A percentile compares a stretch with the other conserved stretches of the same genome.
Conservation (phyloP, 805 yeast species). For the Kuraishia borneana region DNA sequence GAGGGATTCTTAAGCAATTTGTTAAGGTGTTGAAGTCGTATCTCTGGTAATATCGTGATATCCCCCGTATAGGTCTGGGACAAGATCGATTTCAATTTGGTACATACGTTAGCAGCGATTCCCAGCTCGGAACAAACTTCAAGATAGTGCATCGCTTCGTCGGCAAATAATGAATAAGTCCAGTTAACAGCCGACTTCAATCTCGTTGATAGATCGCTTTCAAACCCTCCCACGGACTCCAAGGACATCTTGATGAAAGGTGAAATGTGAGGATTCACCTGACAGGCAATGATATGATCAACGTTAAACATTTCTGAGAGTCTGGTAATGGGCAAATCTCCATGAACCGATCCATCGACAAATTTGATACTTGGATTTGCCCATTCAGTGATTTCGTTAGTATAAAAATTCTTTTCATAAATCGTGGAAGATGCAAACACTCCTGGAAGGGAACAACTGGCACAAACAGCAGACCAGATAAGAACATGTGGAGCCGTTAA, state of each 20-base stretch:
- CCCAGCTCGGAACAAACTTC: conserved; percentile 71
- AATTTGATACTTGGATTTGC: conserved; percentile 63
- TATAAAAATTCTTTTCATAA: conserved; percentile 68
- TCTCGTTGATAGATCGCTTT: conserved; percentile 45
- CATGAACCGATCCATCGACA: conserved; percentile 94
- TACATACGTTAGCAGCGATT: conserved; percentile 56
- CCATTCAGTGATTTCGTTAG: conserved; percentile 76
- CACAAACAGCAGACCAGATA: conserved; percentile 85
- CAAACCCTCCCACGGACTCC: conserved; percentile 59
- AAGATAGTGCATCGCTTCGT: conserved; percentile 71
- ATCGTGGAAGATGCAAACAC: conserved; percentile 80
- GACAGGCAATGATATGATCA: conserved; percentile 94
- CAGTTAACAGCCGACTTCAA: conserved; percentile 40
- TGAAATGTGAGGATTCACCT: conserved; percentile 92
- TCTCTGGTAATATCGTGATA: conserved; percentile 81
- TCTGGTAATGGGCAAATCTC: conserved; percentile 84
- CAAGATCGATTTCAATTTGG: conserved; percentile 64
- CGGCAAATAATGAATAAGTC: conserved; percentile 45
- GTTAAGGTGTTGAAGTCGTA: conserved; percentile 44
- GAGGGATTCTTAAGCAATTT: conserved; percentile 74
- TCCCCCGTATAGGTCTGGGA: conserved; percentile 90
- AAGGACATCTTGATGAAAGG: conserved; percentile 70
- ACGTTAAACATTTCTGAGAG: conserved; percentile 95
- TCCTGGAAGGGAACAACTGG: conserved; percentile 91
- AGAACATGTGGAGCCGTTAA: conserved; percentile 74